Evolutionary conservation across 2,329 filamentous ascomycete genomes (phyloP).

Genomic region (Sphaerostilbella broomeana): DNA sequence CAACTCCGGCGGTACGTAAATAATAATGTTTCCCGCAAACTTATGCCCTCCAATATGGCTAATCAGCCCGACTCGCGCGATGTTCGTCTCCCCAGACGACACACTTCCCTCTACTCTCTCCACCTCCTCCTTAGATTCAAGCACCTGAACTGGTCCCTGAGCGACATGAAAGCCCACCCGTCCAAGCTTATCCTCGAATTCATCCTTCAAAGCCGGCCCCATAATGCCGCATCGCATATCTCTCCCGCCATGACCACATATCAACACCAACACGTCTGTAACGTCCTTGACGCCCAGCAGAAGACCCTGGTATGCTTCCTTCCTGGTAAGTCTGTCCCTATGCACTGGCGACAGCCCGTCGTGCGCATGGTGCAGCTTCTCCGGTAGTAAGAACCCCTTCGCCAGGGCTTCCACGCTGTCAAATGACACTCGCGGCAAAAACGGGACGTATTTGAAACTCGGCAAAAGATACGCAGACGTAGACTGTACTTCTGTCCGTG

Average conservation of each 20-base stretch:
- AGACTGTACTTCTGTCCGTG: slow-evolving; percentile 39
- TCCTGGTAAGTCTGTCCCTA: slow-evolving; percentile 44
- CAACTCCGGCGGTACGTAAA: slow-evolving; percentile 62
- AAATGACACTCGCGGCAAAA: slow-evolving; percentile 56
- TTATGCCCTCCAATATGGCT: slow-evolving; percentile 82
- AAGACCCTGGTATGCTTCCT: slow-evolving; percentile 43
- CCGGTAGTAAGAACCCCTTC: slow-evolving; percentile 60
- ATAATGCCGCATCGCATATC: slow-evolving; percentile 78
- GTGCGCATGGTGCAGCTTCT: slow-evolving; percentile 55
- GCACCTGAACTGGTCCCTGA: slow-evolving; percentile 36
- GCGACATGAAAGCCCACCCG: slow-evolving; percentile 44
- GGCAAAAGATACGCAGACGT: slow-evolving; percentile 73
- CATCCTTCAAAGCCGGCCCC: slow-evolving; percentile 62
- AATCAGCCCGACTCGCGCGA: slow-evolving; percentile 61
- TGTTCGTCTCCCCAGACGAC: slow-evolving; percentile 17
- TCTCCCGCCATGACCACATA: slow-evolving; percentile 80
- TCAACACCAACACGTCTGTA: slow-evolving; percentile 65
- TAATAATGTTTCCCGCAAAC: slow-evolving; percentile 76
- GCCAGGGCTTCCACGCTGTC: slow-evolving; percentile 51
- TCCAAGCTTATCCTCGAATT: slow-evolving; percentile 59
- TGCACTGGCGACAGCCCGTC: slow-evolving; percentile 52
- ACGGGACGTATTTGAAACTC: slow-evolving; percentile 72
- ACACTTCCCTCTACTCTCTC: slow-evolving; percentile 18
- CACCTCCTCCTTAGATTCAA: slow-evolving; percentile 6
- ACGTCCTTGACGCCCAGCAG: slow-evolving; percentile 55